Evolutionary conservation across 352 stramenopile species (phyloP), one percentile per base, ranked within the genome.

Genomic region (Phytophthora capsici): DNA sequence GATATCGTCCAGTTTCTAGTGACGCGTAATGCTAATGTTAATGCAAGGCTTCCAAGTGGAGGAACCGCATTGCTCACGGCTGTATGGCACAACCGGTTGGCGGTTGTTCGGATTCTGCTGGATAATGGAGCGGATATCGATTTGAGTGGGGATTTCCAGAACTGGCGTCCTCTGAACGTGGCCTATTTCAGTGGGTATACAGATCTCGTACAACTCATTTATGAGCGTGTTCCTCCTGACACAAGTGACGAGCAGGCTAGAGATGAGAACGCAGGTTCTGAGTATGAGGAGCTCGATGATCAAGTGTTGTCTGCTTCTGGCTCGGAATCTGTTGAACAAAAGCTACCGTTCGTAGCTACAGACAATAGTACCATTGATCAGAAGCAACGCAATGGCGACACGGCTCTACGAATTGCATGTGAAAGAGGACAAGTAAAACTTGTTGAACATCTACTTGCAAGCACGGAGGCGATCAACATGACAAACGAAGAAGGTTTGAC

Each of bases 171-270:
- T 9, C 6, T 70, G 30, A 55, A 47, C 10, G 62, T 60, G 3
- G 55, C 54, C 4, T 70, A 60, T 52, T 61, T 70, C 41, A 70
- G 62, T n/a, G 62, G 62, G 1, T 70, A 66, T 20, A 45, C 22
- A 1, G 62, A 70, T 16, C 37, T 70, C 2, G 62, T 70, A 14
- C 55, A 70, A 10, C 62, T 70, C 14, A 51, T 70, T 10, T 60
- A 56, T 19, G 62, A 70, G 25, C 22, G 32, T 10, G 9, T 60
- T 9, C 25, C 23, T 26, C 9, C 34, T 36, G 44, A 57, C 1
- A 44, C 34, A 23, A 50, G 49, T 4, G 10, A 49, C 3, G 12
- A 3, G 0, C 55, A 56, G 4, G 5, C 22, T n/a, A 10, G 6
- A 0, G 28, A 34, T 34, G 28, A 34, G 8, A 12, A 9, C 13